These are phyloP conservation scores for Kazachstania viticola DNA, from an alignment of 805 yeast genomes.

Conservation along the genomic window DNA sequence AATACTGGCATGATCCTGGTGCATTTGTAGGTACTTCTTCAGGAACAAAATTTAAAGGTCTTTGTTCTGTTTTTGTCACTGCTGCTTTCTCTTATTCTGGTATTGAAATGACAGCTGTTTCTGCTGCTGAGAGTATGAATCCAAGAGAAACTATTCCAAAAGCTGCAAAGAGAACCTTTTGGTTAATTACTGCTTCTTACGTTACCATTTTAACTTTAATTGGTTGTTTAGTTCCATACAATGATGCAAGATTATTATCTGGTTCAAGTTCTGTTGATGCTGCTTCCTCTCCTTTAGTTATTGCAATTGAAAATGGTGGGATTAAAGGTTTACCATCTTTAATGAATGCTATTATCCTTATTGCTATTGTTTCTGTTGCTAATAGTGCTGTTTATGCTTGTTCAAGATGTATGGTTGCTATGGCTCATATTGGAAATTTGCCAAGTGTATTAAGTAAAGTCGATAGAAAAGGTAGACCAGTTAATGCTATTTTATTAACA, in stretches of 20 bases:
- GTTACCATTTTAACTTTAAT: conserved; percentile 43
- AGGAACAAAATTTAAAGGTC: conserved; percentile 36
- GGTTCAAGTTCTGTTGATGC: conserved; percentile 42
- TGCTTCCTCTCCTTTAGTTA: conserved; percentile 63
- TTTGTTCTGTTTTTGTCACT: conserved; percentile 42
- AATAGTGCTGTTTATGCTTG: conserved; percentile 62
- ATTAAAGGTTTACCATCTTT: conserved; percentile 56
- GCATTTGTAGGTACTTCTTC: conserved; percentile 40
- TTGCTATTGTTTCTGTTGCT: conserved; percentile 63
- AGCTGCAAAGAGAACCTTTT: conserved; percentile 73
- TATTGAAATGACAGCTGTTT: conserved; percentile 60
- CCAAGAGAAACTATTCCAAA: conserved; percentile 58
- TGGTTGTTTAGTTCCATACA: conserved; percentile 58
- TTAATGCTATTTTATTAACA: conserved; percentile 50
- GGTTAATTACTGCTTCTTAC: conserved; percentile 69
- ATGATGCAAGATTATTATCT: conserved; percentile 37
- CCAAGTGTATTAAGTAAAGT: conserved; percentile 54
- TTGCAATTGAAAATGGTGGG: conserved; percentile 57
- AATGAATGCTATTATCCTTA: conserved; percentile 58
- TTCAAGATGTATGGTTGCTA: conserved; percentile 55
- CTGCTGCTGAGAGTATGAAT: conserved; percentile 66
- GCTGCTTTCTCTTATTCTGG: conserved; percentile 64
- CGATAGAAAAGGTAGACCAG: conserved; percentile 70
- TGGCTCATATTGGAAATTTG: conserved; percentile 55
- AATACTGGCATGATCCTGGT: conserved; percentile 44